A percentile compares a stretch with the other conserved stretches of the same genome.
Conservation (phyloP, 768 basidiomycete genomes). For the Russula griseocarnosa region DNA sequence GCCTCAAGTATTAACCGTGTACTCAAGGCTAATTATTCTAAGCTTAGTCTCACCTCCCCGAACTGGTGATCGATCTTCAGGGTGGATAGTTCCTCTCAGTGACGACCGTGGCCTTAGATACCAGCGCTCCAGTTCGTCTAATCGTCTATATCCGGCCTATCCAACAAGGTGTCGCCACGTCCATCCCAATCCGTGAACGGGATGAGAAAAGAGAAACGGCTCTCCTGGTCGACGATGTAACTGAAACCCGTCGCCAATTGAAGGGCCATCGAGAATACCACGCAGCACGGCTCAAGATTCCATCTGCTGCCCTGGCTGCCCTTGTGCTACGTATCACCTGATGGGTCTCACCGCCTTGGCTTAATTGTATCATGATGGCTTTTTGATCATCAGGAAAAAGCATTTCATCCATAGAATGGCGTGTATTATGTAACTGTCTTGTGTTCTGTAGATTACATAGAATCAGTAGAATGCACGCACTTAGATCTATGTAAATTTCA, state of each 20-base stretch:
- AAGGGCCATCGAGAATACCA: neutral
- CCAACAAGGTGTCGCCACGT: neutral
- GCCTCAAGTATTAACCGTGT: no score
- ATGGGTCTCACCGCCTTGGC: neutral
- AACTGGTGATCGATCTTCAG: conserved; percentile 28
- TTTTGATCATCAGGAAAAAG: no score
- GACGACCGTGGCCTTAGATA: neutral
- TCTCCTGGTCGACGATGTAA: no score
- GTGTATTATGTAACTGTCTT: no score
- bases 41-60: conserved; percentile 30
- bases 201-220: neutral
- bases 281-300: neutral
- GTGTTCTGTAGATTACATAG: no score
- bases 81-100: conserved; percentile 15
- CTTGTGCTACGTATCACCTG: neutral
- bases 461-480: no score
- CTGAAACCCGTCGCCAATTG: no score
- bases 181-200: neutral
- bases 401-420: no score
- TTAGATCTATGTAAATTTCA: no score
- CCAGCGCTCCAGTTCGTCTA: neutral
- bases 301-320: neutral
- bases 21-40: conserved; percentile 63
- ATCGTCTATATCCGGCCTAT: neutral
- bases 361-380: neutral